These are phyloP conservation scores for Microcera coccophila DNA, from an alignment of 2,329 filamentous ascomycete species.

Conservation along the genomic window DNA sequence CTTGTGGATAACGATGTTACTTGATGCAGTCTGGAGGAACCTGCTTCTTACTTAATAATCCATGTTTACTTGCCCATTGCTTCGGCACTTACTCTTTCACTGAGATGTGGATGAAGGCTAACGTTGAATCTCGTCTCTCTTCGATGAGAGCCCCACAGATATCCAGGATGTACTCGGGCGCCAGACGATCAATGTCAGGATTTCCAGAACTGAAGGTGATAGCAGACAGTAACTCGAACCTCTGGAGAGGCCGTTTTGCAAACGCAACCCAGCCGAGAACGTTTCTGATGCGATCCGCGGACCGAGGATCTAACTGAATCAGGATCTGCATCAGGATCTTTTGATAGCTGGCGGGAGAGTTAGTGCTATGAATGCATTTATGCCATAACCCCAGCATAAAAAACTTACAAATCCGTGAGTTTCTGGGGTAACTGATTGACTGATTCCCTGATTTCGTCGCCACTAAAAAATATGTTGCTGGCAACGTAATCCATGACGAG, in stretches of 20 bases:
- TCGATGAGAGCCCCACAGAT: conserved; percentile 23
- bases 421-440: conserved; percentile 23
- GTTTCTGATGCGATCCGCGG: conserved; percentile 24
- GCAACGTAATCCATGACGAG: conserved; percentile 1
- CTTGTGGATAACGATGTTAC: too few relatives aligned
- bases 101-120: conserved; percentile 27
- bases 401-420: conserved; percentile 7
- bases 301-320: conserved; percentile 22
- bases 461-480: neutral
- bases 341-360: conserved; percentile 31
- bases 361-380: too few relatives aligned
- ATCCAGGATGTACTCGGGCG: conserved; percentile 23
- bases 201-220: conserved; percentile 24
- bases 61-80: too few relatives aligned
- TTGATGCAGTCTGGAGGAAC: too few relatives aligned
- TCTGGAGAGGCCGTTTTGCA: conserved; percentile 31
- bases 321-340: conserved; percentile 26
- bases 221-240: conserved; percentile 33
- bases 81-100: conserved; percentile 28
- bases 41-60: too few relatives aligned
- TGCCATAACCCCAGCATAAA: too few relatives aligned
- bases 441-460: conserved; percentile 17
- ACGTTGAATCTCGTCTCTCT: conserved; percentile 19
- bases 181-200: conserved; percentile 5
- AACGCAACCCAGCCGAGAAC: conserved; percentile 37